Percentiles rank a stretch among this genome's conserved stretches.
phyloP scores from a whole-genome alignment of 352 stramenopile genomes.

The Salisapilia sapeloensis region DNA sequence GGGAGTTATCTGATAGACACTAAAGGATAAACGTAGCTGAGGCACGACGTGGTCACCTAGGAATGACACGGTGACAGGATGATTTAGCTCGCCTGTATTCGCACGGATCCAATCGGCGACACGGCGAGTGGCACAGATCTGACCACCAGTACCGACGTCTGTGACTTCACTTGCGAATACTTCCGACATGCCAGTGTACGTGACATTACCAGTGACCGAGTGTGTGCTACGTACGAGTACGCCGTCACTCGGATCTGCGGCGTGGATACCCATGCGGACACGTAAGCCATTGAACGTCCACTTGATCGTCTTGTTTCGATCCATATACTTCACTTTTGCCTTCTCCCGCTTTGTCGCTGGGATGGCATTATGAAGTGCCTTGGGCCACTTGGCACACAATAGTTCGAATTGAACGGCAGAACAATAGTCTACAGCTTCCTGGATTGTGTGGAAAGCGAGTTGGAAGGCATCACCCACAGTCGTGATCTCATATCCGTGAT shows the following conservation, averaged over 20 bases:
- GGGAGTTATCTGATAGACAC: conserved; percentile 18
- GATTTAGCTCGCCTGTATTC: conserved; percentile 8
- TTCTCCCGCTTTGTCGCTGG: conserved; percentile 13
- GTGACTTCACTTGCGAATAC: conserved; percentile 33
- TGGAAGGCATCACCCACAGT: conserved; percentile 40
- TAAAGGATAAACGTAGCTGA: conserved; percentile 15
- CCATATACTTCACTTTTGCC: conserved; percentile 9
- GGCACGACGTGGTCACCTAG: conserved; percentile 11
- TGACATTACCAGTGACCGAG: conserved; percentile 24
- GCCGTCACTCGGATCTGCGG: conserved; percentile 19
- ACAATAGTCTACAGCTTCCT: conserved; percentile 39
- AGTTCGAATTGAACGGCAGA: conserved; percentile 28
- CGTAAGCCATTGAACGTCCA: conserved; percentile 29
- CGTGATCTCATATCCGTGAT: conserved; percentile 38
- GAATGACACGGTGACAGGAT: conserved; percentile 9
- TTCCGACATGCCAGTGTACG: conserved; percentile 34
- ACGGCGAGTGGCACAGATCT: conserved; percentile 28
- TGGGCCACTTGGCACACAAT: conserved; percentile 17
- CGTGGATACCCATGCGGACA: conserved; percentile 41
- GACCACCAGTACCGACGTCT: conserved; percentile 20
- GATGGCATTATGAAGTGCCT: conserved; percentile 19
- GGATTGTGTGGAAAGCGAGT: conserved; percentile 31
- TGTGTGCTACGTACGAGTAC: conserved; percentile 28
- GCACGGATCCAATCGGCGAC: conserved; percentile 17
- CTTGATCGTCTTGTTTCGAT: too few relatives aligned